Base-by-base conservation (phyloP, 495 filamentous ascomycete species). In the Parathielavia hyrcaniae region DNA sequence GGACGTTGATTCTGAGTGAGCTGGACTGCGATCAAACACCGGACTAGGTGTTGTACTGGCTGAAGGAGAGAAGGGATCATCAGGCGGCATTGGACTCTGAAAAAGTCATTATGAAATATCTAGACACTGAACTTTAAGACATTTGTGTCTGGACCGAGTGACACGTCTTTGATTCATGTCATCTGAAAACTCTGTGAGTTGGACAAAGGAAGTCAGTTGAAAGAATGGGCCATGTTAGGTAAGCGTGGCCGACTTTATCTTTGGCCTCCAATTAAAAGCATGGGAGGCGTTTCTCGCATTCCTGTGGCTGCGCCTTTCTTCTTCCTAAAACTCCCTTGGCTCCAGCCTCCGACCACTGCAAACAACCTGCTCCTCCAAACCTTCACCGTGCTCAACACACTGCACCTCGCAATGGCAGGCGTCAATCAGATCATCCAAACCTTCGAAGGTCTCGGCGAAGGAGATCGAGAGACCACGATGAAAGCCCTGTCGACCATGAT, bases 401-500 rank as follows among this genome's bases (percentile, higher is more conserved):
- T 20, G 36, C 6, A 22, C 20, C 2, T 49, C 46, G 36, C 9
- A 52, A 58, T 58, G 56, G 19, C 56, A 0, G 48, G 48, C 16
- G 46, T 58, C 48, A 58, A 52, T 12, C 16, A 50, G 14, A 58
- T 58, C 10, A 16, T 58, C 11, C n/a, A 52, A 19, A 58, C 56
- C 7, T 58, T 58, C 13, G 49, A 49, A 22, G 20, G 39, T 10
- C 54, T 58, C 22, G 49, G 46, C 30, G 46, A 54, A 45, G 50
- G 41, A 20, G 57, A 59, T 20, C 57, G 50, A 30, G 57, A 51
- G 13, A 47, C 43, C 2, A 50, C 57, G 8, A 49, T 59, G 48
- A 53, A 53, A 35, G 57, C 50, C 17, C 48, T 61, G 7, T 56
- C 59, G 4, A 51, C 52, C 36, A 56, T 61, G 39, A 46, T 57